phyloP scores from a whole-genome alignment of 2,329 filamentous ascomycete species.

The Stylonectria norvegica region DNA sequence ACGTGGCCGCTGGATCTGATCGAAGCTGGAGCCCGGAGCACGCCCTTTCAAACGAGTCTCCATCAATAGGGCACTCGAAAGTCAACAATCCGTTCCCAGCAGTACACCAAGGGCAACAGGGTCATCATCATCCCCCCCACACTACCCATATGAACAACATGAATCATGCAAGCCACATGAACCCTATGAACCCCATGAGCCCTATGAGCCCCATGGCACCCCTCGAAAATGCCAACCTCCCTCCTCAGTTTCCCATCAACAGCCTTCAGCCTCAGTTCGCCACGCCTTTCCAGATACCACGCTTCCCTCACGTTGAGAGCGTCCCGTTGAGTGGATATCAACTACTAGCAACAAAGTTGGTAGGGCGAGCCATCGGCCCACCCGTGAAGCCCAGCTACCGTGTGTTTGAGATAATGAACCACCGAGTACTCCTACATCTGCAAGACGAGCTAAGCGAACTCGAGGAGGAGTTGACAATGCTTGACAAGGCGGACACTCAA shows the following conservation, averaged over 20 bases:
- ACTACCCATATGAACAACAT: too few relatives aligned
- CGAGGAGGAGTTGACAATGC: conserved; percentile 68
- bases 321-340: conserved; percentile 58
- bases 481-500: conserved; percentile 61
- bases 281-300: neutral
- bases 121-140: too few relatives aligned
- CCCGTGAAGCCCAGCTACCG: conserved; percentile 66
- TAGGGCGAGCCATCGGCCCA: conserved; percentile 22
- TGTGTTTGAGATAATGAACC: conserved; percentile 77
- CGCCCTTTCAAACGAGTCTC: conserved; percentile 5
- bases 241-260: neutral
- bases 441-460: conserved; percentile 82
- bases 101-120: too few relatives aligned
- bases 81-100: too few relatives aligned
- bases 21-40: conserved; percentile 13
- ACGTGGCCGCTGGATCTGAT: conserved; percentile 5
- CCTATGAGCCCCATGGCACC: too few relatives aligned
- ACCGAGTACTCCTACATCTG: conserved; percentile 75
- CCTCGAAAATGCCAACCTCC: too few relatives aligned
- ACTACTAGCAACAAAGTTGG: conserved; percentile 54
- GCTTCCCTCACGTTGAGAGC: conserved; percentile 31
- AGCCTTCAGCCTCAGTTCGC: neutral
- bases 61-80: too few relatives aligned
- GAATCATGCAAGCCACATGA: too few relatives aligned
- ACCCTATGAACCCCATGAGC: too few relatives aligned